Evolutionary conservation across 345 rosid genomes (phyloP).

Genomic region (Aquilaria sinensis): DNA sequence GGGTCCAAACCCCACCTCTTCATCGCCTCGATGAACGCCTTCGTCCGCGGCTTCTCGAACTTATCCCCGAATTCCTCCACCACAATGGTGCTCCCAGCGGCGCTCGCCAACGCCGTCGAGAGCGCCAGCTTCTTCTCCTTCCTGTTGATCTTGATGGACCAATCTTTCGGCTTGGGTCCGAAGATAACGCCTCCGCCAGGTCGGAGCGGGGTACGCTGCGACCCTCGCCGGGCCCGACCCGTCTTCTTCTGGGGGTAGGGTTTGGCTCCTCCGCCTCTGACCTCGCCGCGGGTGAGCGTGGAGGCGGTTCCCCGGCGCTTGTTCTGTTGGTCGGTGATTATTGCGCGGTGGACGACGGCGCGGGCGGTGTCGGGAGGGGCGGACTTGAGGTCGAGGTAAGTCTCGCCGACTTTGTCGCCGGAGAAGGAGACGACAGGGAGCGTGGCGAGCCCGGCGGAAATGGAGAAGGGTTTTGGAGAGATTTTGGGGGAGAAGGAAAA

Average conservation of each 20-base stretch:
- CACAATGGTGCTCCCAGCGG: constrained; percentile 57
- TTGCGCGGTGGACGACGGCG: constrained; percentile 80
- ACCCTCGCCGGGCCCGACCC: constrained; percentile 79
- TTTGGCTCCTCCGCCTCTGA: constrained; percentile 86
- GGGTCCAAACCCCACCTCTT: constrained; percentile 90
- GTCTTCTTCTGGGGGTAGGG: constrained; percentile 89
- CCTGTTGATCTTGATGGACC: constrained; percentile 86
- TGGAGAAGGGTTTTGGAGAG: constrained; percentile 27
- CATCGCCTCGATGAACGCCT: constrained; percentile 75
- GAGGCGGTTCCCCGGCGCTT: constrained; percentile 94
- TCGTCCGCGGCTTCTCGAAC: constrained; percentile 77
- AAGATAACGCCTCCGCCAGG: constrained; percentile 91
- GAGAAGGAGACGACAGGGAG: constrained; percentile 68
- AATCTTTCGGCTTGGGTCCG: constrained; percentile 82
- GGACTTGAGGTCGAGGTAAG: constrained; percentile 66
- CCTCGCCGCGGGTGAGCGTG: constrained; percentile 82
- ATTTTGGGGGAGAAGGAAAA: constrained; percentile 13
- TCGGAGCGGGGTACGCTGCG: constrained; percentile 65
- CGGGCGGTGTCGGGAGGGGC: constrained; percentile 85
- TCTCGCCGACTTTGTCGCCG: constrained; percentile 82
- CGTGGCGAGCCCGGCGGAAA: constrained; percentile 54
- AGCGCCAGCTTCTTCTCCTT: constrained; percentile 83
- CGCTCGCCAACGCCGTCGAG: constrained; percentile 77
- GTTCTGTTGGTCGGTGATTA: constrained; percentile 76
- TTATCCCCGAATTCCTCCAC: constrained; percentile 83